A percentile compares a stretch with the other conserved stretches of the same genome.
These are phyloP conservation scores for Boletus huronensis DNA, from an alignment of 768 basidiomycete species.

Conservation along the genomic window DNA sequence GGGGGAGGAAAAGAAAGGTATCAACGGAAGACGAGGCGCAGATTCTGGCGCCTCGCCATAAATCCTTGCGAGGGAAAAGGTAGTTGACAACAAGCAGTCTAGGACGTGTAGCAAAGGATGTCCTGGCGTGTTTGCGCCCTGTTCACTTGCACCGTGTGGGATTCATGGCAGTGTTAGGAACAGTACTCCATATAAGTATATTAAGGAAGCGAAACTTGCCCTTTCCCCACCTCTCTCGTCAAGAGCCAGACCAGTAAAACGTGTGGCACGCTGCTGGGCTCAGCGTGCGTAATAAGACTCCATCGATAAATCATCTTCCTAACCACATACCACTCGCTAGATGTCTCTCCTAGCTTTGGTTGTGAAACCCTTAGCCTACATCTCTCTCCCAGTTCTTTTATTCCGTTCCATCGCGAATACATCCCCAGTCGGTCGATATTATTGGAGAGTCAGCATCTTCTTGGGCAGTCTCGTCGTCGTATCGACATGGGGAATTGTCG, in stretches of 20 bases:
- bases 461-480: constrained; percentile 65
- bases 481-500: constrained; percentile 68
- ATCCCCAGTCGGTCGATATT: constrained; percentile 62
- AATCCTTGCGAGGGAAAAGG: constrained; percentile 19
- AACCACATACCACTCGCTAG: constrained; percentile 18
- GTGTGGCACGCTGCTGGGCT: constrained; percentile 22
- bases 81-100: not conserved
- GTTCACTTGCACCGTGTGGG: not conserved
- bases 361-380: constrained; percentile 70
- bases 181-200: not conserved
- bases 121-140: not conserved
- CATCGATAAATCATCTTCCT: constrained; percentile 11
- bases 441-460: constrained; percentile 70
- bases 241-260: constrained; percentile 12
- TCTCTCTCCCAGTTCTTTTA: constrained; percentile 69
- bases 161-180: not conserved
- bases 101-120: not conserved
- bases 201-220: not conserved
- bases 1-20: constrained; percentile 25
- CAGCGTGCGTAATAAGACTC: constrained; percentile 22
- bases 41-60: constrained; percentile 13
- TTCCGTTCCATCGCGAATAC: constrained; percentile 55
- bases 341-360: constrained; percentile 65
- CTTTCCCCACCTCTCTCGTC: constrained; percentile 31
- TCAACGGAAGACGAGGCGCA: constrained; percentile 5